Conservation (phyloP, 345 rosid species). For the Lenwebbia sp. region DNA sequence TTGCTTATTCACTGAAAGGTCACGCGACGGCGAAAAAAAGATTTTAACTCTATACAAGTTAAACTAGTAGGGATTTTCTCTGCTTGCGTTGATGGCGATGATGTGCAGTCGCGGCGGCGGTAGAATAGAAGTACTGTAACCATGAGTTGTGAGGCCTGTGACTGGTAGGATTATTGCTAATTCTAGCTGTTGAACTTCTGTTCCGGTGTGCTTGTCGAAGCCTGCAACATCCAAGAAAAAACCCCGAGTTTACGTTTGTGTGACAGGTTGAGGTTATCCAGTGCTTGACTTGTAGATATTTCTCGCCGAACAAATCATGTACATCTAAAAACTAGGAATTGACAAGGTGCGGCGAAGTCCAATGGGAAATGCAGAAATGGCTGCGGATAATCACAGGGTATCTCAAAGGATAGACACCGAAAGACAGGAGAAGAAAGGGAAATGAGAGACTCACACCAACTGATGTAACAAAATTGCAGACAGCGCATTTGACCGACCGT, state of each 20-base stretch:
- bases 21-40: constrained; percentile 9
- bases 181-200: constrained; percentile 51
- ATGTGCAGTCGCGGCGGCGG: background rate
- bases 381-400: background rate
- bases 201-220: constrained; percentile 58
- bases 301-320: background rate
- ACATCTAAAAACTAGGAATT: background rate
- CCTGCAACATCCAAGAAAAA: constrained; percentile 38
- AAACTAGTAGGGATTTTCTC: constrained; percentile 6
- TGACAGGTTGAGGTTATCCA: background rate
- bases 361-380: background rate
- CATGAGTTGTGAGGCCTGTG: background rate
- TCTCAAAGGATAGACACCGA: background rate
- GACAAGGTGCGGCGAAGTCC: background rate
- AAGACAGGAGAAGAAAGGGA: background rate
- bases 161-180: background rate
- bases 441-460: constrained; percentile 54
- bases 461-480: constrained; percentile 81
- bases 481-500: constrained; percentile 85
- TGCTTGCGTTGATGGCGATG: background rate
- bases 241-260: background rate
- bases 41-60: constrained; percentile 30
- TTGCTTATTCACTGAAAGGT: constrained; percentile 26
- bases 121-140: background rate
- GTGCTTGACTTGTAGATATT: background rate